phyloP scores from a whole-genome alignment of 345 rosid genomes.

The Gossypium rotundifolium region DNA sequence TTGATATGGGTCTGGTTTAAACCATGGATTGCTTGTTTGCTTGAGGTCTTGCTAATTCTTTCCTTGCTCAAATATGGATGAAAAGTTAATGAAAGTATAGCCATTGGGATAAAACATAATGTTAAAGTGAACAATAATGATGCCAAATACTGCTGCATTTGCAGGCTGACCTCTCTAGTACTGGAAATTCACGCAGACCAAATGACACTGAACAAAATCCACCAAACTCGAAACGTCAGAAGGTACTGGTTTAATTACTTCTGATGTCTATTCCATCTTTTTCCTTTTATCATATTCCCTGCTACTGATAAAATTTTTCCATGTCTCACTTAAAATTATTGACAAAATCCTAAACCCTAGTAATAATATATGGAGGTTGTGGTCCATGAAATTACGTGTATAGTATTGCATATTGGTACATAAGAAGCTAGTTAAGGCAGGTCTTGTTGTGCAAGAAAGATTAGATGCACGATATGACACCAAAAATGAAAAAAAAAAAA shows the following conservation, averaged over 20 bases:
- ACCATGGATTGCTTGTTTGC: not conserved
- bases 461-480: too few relatives aligned
- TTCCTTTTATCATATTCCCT: not conserved
- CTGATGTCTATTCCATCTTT: not conserved
- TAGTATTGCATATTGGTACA: not conserved
- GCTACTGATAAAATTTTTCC: not conserved
- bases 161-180: constrained; percentile 40
- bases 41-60: constrained; percentile 3
- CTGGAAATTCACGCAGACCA: constrained; percentile 11
- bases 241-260: constrained; percentile 26
- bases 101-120: not conserved
- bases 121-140: not conserved
- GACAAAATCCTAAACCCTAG: not conserved
- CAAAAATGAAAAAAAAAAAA: not conserved
- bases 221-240: constrained; percentile 55
- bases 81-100: not conserved
- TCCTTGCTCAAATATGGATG: not conserved
- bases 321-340: not conserved
- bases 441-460: not conserved
- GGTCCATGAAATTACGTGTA: not conserved
- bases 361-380: not conserved
- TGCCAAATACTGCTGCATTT: constrained; percentile 6
- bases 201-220: constrained; percentile 29
- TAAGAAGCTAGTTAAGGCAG: not conserved
- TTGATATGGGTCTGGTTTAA: not conserved